Evolutionary conservation across 2,329 filamentous ascomycete species (phyloP).

Genomic region (Botrytis tulipae): DNA sequence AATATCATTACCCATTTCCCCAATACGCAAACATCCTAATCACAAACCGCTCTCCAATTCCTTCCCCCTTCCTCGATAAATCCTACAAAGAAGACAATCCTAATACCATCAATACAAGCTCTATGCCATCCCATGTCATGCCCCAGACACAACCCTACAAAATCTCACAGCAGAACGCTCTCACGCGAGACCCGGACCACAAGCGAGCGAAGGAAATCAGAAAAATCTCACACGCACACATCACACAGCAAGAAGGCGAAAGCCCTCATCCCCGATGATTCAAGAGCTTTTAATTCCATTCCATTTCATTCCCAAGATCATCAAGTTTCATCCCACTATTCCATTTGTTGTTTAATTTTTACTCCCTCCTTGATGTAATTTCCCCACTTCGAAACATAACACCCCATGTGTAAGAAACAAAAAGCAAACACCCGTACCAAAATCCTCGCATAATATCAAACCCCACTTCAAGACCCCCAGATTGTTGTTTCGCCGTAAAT

Average conservation of each 20-base stretch:
- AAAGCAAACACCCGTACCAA: constrained; percentile 12
- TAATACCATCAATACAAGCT: neutral
- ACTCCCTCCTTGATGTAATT: constrained; percentile 4
- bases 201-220: neutral
- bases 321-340: constrained; percentile 7
- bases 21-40: neutral
- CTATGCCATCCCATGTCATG: neutral
- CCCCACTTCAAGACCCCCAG: neutral
- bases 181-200: neutral
- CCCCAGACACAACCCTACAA: neutral
- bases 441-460: neutral
- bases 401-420: neutral
- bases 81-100: neutral
- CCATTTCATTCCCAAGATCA: neutral
- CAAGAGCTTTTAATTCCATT: constrained; percentile 5
- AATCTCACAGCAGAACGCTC: neutral
- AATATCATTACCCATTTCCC: neutral
- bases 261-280: neutral
- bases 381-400: neutral
- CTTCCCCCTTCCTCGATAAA: too few relatives aligned
- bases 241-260: neutral
- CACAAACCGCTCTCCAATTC: neutral
- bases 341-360: constrained; percentile 6
- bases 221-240: neutral
- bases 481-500: constrained; percentile 15